Base-by-base conservation (phyloP, 805 yeast genomes). In the Kodamaea hsintzibuensis region DNA sequence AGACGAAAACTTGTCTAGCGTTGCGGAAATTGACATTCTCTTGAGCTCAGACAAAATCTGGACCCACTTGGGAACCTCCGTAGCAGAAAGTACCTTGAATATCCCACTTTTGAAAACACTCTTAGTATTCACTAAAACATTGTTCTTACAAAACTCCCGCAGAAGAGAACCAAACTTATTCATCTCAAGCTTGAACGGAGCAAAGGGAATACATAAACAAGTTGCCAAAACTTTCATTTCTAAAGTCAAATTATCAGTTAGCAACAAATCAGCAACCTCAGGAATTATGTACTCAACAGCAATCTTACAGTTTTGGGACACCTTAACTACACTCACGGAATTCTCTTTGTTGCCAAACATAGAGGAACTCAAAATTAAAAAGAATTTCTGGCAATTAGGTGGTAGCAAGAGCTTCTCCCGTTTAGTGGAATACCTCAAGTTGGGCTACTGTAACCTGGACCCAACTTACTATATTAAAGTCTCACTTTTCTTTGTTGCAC, bases 371-470 rank as follows among this genome's bases (percentile, higher is more conserved):
- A 64, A 66, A n/a, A 67, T 75, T 43, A 80, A 82, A 56, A 72
- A 77, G 14, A 79, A 73, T 27, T 73, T 86, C 47, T 85, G 90
- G 86, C 68, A 75, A 2, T 56, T 64, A 3, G 80, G 78, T 17
- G 86, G 85, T 14, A 59, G 62, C 46, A 73, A 73, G 52, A 57
- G 66, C 53, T 69, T 70, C 2, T 58, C 83, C 0, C 73, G 76
- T 54, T 62, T 88, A 9, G 46, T 73, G 1, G 77, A 70, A 0
- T 78, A 85, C 57, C 59, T 88, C 17, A 70, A 70, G 10, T 56
- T 83, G 12, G 88, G 91, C 0, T 81, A 82, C 1, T 73, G 85
- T 47, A 76, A 74, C 49, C 82, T 88, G 49, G 70, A 74, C 27
- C 79, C 84, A 0, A 57, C 69, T 0, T 86, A 83, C 61, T 88